phyloP scores from a whole-genome alignment of 140 eudicot genomes.

The Stevia rebaudiana region DNA sequence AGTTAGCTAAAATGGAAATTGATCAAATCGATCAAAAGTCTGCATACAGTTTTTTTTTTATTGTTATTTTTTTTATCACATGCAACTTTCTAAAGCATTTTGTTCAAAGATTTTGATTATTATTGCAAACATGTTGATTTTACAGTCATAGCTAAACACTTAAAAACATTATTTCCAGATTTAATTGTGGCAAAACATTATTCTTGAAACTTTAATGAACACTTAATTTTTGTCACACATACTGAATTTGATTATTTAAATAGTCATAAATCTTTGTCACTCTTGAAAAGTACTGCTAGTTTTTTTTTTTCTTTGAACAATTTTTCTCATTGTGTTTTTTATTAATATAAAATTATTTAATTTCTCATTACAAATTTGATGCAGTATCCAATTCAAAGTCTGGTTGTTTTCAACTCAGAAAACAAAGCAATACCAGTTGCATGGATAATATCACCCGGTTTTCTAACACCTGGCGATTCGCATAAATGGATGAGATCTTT shows the following conservation, averaged over 20 bases:
- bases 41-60: background rate
- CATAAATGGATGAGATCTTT: constrained; percentile 95
- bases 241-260: background rate
- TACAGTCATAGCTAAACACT: background rate
- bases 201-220: background rate
- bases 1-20: background rate
- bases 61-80: background rate
- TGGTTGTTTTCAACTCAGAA: constrained; percentile 87
- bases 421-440: constrained; percentile 97
- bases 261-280: background rate
- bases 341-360: background rate
- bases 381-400: constrained; percentile 83
- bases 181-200: background rate
- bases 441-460: constrained; percentile 72
- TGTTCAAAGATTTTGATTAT: background rate
- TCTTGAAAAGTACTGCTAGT: background rate
- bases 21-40: background rate
- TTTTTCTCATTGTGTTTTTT: background rate
- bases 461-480: constrained; percentile 31
- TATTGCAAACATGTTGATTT: background rate
- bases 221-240: background rate
- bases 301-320: background rate
- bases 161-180: background rate
- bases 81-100: background rate
- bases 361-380: constrained; percentile 3